Evolutionary conservation across 2,329 filamentous ascomycete genomes (phyloP), one percentile per base, ranked within the genome.

Genomic region (Penicillium sp.): DNA sequence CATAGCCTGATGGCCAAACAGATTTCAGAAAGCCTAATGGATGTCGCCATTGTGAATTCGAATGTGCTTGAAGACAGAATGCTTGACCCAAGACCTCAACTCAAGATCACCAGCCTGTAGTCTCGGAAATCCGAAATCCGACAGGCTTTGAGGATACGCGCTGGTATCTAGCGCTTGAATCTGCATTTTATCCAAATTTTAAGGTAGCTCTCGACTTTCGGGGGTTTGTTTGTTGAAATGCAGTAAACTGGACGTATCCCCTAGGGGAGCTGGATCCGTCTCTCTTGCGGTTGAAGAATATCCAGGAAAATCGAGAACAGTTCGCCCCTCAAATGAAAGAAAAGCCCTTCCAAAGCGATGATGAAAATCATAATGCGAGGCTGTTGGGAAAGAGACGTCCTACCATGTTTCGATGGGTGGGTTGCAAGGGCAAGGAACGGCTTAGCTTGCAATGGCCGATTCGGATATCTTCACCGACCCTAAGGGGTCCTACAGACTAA

Each of bases 351-450:
- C 4, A 22, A 11, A 40, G 18, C n/a, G 9, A 40, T 22, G 9
- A 12, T 22, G 9, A 22, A 12, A 12, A 40, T 22, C 8, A 20
- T 20, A n/a, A 40, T 4, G 11, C 9, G 37, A 40, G 18, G 37
- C 18, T 33, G 45, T 8, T 31, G 25, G 8, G 8, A 12, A 25
- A 12, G 11, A 26, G 7, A 44, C 26, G 6, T 1, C 7, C n/a
- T 35, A 11, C 31, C 26, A 23, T 18, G 15, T 22, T 20, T 37
- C 15, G 27, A 15, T 12, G 27, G 49, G 15, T 26, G 27, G 27
- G 49, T 51, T 51, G 41, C 40, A 51, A 51, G 49, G 15, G 18
- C 18, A 41, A 51, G 22, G 41, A 7, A 20, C 14, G 49, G 41
- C 23, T 40, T 23, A 22, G 22, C 25, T 48, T 37, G 23, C 20